A percentile compares a stretch with the other conserved stretches of the same genome.
These are phyloP conservation scores for Saccharomyces hybrid DNA, from an alignment of 1,139 yeast genomes.

Conservation along the genomic window DNA sequence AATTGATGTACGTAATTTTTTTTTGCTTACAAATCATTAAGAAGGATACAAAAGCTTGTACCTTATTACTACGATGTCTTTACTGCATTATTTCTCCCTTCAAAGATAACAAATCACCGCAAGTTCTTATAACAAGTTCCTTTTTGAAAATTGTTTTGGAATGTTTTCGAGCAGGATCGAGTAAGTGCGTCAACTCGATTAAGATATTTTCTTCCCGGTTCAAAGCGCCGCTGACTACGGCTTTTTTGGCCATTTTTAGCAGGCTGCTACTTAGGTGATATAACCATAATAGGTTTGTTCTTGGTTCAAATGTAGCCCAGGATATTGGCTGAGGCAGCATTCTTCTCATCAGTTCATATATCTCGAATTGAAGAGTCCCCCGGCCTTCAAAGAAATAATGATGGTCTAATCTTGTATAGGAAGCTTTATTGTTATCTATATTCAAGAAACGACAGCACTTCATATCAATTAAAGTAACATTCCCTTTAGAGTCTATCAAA, in stretches of 20 bases:
- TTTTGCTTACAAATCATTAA: neutral
- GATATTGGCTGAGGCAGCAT: slow-evolving; percentile 16
- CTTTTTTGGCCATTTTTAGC: neutral
- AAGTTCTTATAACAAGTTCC: neutral
- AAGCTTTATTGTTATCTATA: slow-evolving; percentile 19
- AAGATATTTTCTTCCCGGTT: neutral
- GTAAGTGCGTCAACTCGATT: neutral
- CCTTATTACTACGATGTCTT: neutral
- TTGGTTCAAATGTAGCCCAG: slow-evolving; percentile 32
- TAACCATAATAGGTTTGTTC: slow-evolving; percentile 40
- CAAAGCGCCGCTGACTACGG: neutral
- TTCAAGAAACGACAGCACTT: slow-evolving; percentile 44
- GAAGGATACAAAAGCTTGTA: neutral
- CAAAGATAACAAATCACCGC: neutral
- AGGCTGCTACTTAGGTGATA: slow-evolving; percentile 32
- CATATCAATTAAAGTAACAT: slow-evolving; percentile 49
- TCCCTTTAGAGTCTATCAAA: slow-evolving; percentile 32
- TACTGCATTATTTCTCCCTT: neutral
- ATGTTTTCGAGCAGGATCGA: neutral
- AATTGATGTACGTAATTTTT: neutral
- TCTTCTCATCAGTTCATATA: slow-evolving; percentile 42
- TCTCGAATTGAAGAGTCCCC: slow-evolving; percentile 45
- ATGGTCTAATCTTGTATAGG: slow-evolving; percentile 41
- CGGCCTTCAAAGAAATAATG: slow-evolving; percentile 44
- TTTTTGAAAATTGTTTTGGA: neutral